Base-by-base conservation (phyloP, 441 rosid species). In the Aleurites moluccanus region DNA sequence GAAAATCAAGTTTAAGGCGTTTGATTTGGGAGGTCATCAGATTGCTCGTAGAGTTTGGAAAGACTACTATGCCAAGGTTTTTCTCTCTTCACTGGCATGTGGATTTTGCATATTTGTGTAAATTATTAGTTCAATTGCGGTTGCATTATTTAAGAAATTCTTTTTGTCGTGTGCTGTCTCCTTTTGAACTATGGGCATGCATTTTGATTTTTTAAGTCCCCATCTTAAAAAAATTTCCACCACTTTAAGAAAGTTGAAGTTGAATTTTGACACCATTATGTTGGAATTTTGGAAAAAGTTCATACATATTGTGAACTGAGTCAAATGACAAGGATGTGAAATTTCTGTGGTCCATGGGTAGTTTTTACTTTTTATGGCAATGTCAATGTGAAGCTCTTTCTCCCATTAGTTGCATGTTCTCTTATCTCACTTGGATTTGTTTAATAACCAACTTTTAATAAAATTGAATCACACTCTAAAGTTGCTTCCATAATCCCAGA, bases 1-100 rank as follows among this genome's bases (percentile, higher is more conserved):
- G 62, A 84, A 86, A 77, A 92, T 92, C 79, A 90, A 89, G 85
- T 92, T 92, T 76, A 92, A 89, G 80, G 96, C 97, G 47, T 90
- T 92, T 85, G 96, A 92, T 80, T 86, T 91, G 83, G 97, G 94
- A 20, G 97, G 97, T 40, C 97, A 91, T 82, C 92, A 88, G 85
- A 91, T 91, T 78, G 97, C 94, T 49, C 84, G 97, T 14, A 78
- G 97, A 56, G 97, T 91, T 35, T 91, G 97, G 97, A 91, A 90
- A 80, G 97, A 91, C 80, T 89, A 91, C 80, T 89, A 88, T 59
- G 94, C 92, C 25, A 88, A 91, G 92, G 97, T 90, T 67, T 60
- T 87, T 83, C 64, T 66, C 45, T 72, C 60, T 53, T 18, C 38
- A 18, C 56, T 50, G 25, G n/a, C 42, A n/a, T 10, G 1, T 28